Conservation (phyloP, 257 asterid genomes). For the Fraxinus excelsior region DNA sequence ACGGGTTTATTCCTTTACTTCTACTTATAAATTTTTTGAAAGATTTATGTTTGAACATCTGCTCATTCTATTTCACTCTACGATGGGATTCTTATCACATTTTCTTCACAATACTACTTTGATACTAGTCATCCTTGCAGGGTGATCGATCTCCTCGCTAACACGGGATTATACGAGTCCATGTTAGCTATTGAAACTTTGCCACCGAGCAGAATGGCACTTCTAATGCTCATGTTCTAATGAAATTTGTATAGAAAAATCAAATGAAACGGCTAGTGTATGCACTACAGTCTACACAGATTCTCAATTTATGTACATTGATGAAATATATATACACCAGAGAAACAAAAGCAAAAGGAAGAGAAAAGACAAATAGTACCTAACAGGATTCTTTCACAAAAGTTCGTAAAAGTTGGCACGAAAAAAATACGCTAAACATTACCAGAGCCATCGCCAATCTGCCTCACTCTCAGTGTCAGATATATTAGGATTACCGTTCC, state of each 20-base stretch:
- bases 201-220: too few species aligned
- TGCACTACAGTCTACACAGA: constrained; percentile 23
- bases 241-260: constrained; percentile 25
- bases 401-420: background rate
- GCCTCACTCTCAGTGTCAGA: constrained; percentile 84
- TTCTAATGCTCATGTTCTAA: too few species aligned
- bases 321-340: constrained; percentile 17
- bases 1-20: background rate
- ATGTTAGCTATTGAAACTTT: too few species aligned
- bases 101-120: too few species aligned
- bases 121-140: too few species aligned
- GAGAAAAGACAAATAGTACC: constrained; percentile 14
- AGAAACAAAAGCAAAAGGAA: background rate
- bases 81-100: too few species aligned
- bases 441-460: constrained; percentile 53
- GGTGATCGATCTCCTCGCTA: too few species aligned
- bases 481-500: constrained; percentile 85
- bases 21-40: background rate
- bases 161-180: too few species aligned
- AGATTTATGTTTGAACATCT: background rate
- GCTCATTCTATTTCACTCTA: too few species aligned
- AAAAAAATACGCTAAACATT: constrained; percentile 33
- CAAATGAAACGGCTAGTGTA: constrained; percentile 2
- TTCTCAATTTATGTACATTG: constrained; percentile 46
- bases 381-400: constrained; percentile 18